Conservation (phyloP, 495 filamentous ascomycete genomes). For the Talaromyces liani region DNA sequence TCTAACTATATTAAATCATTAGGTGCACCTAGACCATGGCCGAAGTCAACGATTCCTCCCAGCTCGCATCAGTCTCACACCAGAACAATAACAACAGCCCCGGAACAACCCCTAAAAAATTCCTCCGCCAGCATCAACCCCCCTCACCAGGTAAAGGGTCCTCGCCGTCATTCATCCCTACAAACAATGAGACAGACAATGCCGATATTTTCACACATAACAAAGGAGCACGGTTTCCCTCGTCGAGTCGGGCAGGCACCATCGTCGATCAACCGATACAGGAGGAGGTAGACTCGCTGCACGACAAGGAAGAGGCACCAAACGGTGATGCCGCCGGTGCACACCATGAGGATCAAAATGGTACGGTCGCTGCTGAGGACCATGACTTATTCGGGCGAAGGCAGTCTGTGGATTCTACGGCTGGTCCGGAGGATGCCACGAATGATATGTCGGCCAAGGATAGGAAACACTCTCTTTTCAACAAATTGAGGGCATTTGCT, state of each 20-base stretch:
- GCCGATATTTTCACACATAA: background rate
- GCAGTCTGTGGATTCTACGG: slow-evolving; percentile 48
- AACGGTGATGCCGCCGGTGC: background rate
- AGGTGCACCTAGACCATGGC: background rate
- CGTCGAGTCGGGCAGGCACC: slow-evolving; percentile 1
- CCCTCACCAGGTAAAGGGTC: background rate
- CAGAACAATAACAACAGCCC: background rate
- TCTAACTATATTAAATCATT: no score
- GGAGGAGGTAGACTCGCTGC: background rate
- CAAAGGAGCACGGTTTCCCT: background rate
- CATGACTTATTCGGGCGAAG: slow-evolving; percentile 8
- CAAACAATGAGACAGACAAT: background rate
- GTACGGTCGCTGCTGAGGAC: background rate
- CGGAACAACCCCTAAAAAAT: background rate
- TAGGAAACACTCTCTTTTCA: slow-evolving; percentile 55
- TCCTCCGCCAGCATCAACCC: background rate
- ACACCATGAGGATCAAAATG: background rate
- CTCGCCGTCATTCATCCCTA: background rate
- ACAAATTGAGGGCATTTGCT: slow-evolving; percentile 56
- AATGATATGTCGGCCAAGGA: slow-evolving; percentile 38
- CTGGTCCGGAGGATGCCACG: slow-evolving; percentile 48
- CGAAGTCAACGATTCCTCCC: background rate
- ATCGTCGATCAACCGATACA: slow-evolving; percentile 8
- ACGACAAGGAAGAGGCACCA: background rate
- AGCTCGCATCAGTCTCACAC: background rate